These are phyloP conservation scores for Blepharisma stoltei DNA, from an alignment of 73 alveolate species.

Conservation along the genomic window DNA sequence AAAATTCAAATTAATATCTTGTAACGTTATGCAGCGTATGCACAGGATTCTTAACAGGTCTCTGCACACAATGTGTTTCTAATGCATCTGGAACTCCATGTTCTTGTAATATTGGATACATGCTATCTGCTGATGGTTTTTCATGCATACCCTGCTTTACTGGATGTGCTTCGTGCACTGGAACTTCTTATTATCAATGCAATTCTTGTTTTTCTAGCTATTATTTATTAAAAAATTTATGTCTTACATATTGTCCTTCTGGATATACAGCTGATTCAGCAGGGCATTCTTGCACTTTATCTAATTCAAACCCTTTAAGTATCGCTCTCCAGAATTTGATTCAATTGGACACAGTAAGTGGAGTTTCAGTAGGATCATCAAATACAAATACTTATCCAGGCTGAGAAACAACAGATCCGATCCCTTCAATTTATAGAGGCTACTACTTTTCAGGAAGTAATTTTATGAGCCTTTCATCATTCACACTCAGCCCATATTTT, in stretches of 20 bases:
- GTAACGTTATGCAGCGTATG: too few relatives aligned
- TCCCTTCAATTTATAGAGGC: conserved; percentile 3
- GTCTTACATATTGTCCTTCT: conserved; percentile 8
- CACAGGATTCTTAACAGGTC: too few relatives aligned
- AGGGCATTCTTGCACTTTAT: neutral
- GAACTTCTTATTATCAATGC: neutral
- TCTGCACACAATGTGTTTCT: too few relatives aligned
- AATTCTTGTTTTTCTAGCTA: neutral
- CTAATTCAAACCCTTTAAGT: neutral
- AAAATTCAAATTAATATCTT: too few relatives aligned
- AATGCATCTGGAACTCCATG: conserved; percentile 27
- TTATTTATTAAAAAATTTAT: neutral
- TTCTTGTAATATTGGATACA: neutral
- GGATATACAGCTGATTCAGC: neutral
- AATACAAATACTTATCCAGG: neutral
- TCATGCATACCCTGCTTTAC: neutral
- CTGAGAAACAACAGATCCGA: neutral
- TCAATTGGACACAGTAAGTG: neutral
- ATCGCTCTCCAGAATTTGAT: neutral
- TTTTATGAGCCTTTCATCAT: too few relatives aligned
- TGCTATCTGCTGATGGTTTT: neutral
- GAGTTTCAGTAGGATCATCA: neutral
- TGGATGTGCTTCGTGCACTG: neutral
- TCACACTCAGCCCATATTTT: too few relatives aligned
- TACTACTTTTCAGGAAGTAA: neutral